phyloP scores from a whole-genome alignment of 139 green algal species.

The Yamagishiella unicocca region DNA sequence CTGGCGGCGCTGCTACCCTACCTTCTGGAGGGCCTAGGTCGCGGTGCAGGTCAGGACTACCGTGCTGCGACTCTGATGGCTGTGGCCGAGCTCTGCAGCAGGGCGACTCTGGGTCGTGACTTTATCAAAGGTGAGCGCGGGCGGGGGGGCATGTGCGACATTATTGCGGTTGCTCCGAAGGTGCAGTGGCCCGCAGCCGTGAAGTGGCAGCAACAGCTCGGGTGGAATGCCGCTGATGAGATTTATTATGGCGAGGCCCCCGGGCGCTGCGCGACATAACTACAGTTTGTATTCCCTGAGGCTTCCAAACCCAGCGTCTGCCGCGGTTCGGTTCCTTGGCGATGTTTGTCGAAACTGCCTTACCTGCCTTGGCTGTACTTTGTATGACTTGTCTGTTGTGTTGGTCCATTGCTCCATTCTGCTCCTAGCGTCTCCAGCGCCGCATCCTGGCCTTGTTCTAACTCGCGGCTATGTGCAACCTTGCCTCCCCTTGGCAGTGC shows the following conservation, averaged over 20 bases:
- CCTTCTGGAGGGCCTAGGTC: conserved; percentile 74
- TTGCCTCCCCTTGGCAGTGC: conserved; percentile 63
- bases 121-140: conserved; percentile 63
- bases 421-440: too few species aligned
- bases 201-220: too few species aligned
- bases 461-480: too few species aligned
- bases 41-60: conserved; percentile 66
- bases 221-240: conserved; percentile 56
- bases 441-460: too few species aligned
- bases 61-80: conserved; percentile 83
- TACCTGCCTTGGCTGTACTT: too few species aligned
- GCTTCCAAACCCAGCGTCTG: conserved; percentile 35
- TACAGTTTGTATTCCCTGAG: conserved; percentile 93
- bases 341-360: too few species aligned
- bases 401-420: too few species aligned
- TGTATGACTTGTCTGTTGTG: too few species aligned
- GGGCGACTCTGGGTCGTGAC: conserved; percentile 62
- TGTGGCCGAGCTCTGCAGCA: conserved; percentile 73
- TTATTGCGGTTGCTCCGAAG: too few species aligned
- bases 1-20: conserved; percentile 76
- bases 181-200: too few species aligned
- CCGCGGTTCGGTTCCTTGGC: too few species aligned
- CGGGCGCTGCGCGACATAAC: conserved; percentile 19
- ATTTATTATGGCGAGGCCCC: conserved; percentile 33
- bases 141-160: too few species aligned